Conservation (phyloP, 2,329 filamentous ascomycete species). For the Fusarium brachygibbosum region DNA sequence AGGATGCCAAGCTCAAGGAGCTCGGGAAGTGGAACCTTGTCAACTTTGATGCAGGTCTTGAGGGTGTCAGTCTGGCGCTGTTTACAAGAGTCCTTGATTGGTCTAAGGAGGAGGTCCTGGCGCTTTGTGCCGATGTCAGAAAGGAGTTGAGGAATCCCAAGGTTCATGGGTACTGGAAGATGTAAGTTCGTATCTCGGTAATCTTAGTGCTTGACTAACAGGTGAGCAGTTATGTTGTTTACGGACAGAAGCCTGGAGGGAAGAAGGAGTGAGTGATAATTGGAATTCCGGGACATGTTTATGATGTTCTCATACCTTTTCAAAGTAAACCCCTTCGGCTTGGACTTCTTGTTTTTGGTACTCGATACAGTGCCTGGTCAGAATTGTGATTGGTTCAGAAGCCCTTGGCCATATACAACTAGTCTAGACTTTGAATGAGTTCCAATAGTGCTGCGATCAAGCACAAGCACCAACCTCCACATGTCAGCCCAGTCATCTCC, state of each 20-base stretch:
- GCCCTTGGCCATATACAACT: too few relatives aligned
- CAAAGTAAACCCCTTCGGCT: too few relatives aligned
- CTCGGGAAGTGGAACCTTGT: slow-evolving; percentile 34
- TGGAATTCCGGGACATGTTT: background rate
- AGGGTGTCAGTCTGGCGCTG: slow-evolving; percentile 32
- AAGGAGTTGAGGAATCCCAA: slow-evolving; percentile 25
- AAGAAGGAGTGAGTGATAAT: background rate
- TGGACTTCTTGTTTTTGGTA: too few relatives aligned
- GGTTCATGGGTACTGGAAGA: slow-evolving; percentile 27
- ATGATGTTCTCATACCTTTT: background rate
- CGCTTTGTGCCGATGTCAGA: slow-evolving; percentile 21
- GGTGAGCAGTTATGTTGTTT: background rate
- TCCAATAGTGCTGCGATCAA: too few relatives aligned
- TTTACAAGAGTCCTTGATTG: slow-evolving; percentile 33
- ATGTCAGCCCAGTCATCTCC: background rate
- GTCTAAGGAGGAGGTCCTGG: slow-evolving; percentile 16
- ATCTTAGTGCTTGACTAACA: accelerated
- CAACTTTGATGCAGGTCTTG: slow-evolving; percentile 31
- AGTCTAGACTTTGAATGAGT: background rate
- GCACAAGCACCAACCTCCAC: background rate
- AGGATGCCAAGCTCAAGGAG: slow-evolving; percentile 39
- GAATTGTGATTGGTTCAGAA: too few relatives aligned
- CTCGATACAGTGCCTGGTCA: too few relatives aligned
- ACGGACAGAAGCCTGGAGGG: slow-evolving; percentile 8
- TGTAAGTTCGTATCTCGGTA: background rate